Percentiles rank a stretch among this genome's conserved stretches.
Conservation (phyloP, 2,329 filamentous ascomycete species). For the Paecilomyces fulvus region DNA sequence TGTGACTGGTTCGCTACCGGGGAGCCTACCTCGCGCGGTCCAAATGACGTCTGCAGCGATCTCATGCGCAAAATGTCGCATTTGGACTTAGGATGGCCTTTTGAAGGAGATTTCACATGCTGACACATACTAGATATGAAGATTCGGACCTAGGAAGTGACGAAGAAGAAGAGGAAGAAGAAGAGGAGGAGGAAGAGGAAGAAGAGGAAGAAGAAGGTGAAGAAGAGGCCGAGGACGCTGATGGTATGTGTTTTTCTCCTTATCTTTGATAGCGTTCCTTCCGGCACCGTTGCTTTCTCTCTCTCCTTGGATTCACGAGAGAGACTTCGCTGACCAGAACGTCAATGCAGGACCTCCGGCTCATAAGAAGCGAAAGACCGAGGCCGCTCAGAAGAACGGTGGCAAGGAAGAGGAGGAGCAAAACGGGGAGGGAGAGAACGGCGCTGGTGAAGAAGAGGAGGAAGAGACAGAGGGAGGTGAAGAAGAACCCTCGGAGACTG, state of each 20-base stretch:
- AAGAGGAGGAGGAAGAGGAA: conserved; percentile 4
- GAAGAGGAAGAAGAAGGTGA: conserved; percentile 6
- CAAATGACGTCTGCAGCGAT: background rate
- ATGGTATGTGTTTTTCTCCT: background rate
- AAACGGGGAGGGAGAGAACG: conserved; percentile 24
- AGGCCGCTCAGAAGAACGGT: conserved; percentile 24
- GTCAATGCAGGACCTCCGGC: conserved; percentile 3
- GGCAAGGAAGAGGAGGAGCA: conserved; percentile 37
- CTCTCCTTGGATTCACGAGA: background rate
- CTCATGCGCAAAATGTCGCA: background rate
- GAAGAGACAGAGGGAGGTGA: conserved; percentile 13
- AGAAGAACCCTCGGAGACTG: conserved; percentile 10
- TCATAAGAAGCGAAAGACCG: conserved; percentile 10
- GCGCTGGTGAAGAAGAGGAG: conserved; percentile 8
- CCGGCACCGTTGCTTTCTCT: background rate
- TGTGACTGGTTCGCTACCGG: background rate
- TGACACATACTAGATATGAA: conserved; percentile 5
- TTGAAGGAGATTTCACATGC: background rate
- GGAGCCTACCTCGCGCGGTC: background rate
- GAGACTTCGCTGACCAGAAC: background rate
- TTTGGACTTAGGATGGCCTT: background rate
- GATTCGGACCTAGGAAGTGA: conserved; percentile 7
- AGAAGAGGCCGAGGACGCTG: conserved; percentile 27
- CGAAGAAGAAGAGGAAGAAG: conserved; percentile 37
- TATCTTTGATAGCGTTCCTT: background rate